Base-by-base conservation (phyloP, 441 rosid species). In the Aleurites moluccanus region DNA sequence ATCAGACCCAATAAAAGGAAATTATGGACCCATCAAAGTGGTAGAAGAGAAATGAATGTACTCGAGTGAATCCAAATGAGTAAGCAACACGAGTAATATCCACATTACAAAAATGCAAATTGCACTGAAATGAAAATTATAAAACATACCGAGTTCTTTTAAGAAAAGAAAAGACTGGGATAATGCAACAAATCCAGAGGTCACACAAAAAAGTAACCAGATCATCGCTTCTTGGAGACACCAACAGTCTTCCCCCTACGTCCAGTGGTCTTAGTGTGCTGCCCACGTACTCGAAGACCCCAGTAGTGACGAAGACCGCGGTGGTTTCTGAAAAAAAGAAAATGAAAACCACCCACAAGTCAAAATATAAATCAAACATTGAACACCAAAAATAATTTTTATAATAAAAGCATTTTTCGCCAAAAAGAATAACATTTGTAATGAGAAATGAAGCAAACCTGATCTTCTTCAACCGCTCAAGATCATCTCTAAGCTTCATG, bases 401-500 rank as follows among this genome's bases (percentile, higher is more conserved):
- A 13, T 45, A 2, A 45, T 4, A 45, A 44, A 5, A 59, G 33
- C 20, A n/a, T 20, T 64, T 20, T 64, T 8, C 15, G 10, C 10
- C 15, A 8, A 8, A 35, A 9, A 2, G 11, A 23, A 25, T 6
- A 38, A 38, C 18, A 9, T 25, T 7, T 56, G 33, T 4, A 67
- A 5, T 8, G 33, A 8, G 11, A 44, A 61, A 13, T 2, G 7
- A 23, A 4, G n/a, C 33, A 6, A 35, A 90, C 98, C 95, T 90
- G 85, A 93, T 93, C 88, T 93, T 93, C 91, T 93, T 91, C 80
- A 93, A 78, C 3, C 97, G 86, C 85, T 92, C 99, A 75, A 95
- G 88, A 81, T 94, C 98, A 85, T 94, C 99, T 80, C 98, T 94
- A 79, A 94, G 81, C 82, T 92, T 94, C 98, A 94, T 92, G 86